Base-by-base conservation (phyloP, 108 stramenopile genomes). In the Nitzschia sp. region DNA sequence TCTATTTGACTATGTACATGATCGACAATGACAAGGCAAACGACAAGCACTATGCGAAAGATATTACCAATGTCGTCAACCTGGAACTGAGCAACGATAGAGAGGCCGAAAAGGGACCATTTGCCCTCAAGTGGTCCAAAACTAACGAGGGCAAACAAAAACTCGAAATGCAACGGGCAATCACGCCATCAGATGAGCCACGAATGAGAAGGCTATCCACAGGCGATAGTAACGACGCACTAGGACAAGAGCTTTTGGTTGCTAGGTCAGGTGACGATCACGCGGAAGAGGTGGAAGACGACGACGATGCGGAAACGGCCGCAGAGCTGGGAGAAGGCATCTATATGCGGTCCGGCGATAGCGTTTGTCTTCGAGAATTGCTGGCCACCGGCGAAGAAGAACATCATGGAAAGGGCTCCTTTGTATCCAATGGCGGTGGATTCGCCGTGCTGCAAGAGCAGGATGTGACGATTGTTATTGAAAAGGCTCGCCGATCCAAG, bases 1-100 rank as follows among this genome's bases (percentile, higher is more conserved):
- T 96, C n/a, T 80, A 82, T 32, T 64, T 95, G 63, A 75, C 72
- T 4, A 73, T 91, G 53, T 96, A 92, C 66, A 66, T 83, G 47
- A 83, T 79, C 25, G 78, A 80, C 15, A 71, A 72, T 17, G 52
- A 69, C 28, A 47, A 66, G 31, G 58, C 35, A n/a, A 64, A 60
- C 11, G 80, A 75, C 26, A 75, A 77, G 23, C 75, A 80, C 25
- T 57, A 73, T 35, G 44, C 41, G 34, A 55, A 66, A 15, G 74
- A 78, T 32, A 68, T 77, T n/a, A 48, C 66, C 22, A 44, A 84
- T 32, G 38, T 80, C 47, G 41, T 85, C 31, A 45, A 71, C 35
- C 28, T 90, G 27, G 86, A 85, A 59, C 33, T 88, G 30, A 81
- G 75, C 17, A 71, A 79, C 50, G 58, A 45, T 2, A 16, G 44